Base-by-base conservation (phyloP, 2,329 filamentous ascomycete species). In the Ophiostoma fasciatum region DNA sequence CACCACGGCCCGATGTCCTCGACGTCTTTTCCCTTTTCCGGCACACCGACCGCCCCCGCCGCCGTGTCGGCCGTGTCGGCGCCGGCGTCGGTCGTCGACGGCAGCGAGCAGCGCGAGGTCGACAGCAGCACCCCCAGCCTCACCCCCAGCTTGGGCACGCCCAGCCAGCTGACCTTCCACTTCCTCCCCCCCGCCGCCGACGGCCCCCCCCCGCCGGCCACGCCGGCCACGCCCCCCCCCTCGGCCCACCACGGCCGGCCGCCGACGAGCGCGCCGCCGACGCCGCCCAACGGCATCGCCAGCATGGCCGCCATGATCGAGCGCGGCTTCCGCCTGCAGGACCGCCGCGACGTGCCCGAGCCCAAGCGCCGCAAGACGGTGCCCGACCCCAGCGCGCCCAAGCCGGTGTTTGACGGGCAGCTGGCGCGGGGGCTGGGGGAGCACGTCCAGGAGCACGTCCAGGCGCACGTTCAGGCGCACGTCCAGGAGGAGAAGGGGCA, bases 241-340 rank as follows among this genome's bases (percentile, higher is more conserved):
- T n/a, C n/a, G n/a, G n/a, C n/a, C n/a, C n/a, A n/a, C n/a, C n/a
- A n/a, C n/a, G n/a, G n/a, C n/a, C n/a, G n/a, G n/a, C n/a, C n/a
- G n/a, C n/a, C n/a, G n/a, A n/a, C n/a, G n/a, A n/a, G n/a, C n/a
- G n/a, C n/a, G n/a, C n/a, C n/a, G 41, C 35, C 9, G 31, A 31
- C 21, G 6, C 15, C 27, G 15, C 28, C 38, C 10, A 41, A 33
- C 22, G 42, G 71, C 19, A 66, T 73, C 45, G 64, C 67, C 9
- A 58, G 59, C 37, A 66, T 73, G 45, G 64, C 67, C 9, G 58
- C 59, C 37, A 72, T 85, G 59, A 72, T 93, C 31, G 82, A 92
- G 54, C 70, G 74, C 22, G 64, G 85, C 51, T 82, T 87, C 52
- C 76, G 78, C 45, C 71, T 92, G 12, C 69, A 82, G 45, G 68